phyloP scores from a whole-genome alignment of 129 eudicot genomes.

The Flaveria brownii region DNA sequence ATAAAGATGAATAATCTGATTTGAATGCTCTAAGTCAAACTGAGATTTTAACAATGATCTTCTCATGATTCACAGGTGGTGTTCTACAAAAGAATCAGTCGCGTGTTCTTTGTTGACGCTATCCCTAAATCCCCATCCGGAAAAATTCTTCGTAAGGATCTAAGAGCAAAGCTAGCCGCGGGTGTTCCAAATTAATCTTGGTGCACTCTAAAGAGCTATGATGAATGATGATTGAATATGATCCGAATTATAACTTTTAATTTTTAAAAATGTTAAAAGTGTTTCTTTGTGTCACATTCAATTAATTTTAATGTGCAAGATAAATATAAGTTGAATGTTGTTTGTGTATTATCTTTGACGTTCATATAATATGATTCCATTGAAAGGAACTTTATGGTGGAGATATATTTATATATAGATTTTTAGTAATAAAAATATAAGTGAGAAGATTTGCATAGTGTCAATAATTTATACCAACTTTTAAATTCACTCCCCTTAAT shows the following conservation, averaged over 20 bases:
- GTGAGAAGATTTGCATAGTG: neutral
- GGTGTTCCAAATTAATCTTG: slow-evolving; percentile 30
- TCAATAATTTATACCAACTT: no score
- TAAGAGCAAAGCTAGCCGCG: slow-evolving; percentile 58
- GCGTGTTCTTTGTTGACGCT: slow-evolving; percentile 61
- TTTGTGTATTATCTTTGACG: slow-evolving; percentile 8
- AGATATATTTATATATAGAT: neutral
- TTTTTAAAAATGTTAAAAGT: slow-evolving; percentile 19
- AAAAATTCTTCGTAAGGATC: slow-evolving; percentile 73
- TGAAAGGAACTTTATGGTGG: neutral
- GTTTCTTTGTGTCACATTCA: neutral
- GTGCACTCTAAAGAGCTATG: neutral
- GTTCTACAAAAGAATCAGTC: slow-evolving; percentile 66
- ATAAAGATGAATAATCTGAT: no score
- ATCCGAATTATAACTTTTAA: slow-evolving; percentile 1
- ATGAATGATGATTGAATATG: slow-evolving; percentile 25
- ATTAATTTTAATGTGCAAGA: slow-evolving; percentile 2
- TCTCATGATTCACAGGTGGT: slow-evolving; percentile 51
- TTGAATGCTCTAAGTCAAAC: neutral
- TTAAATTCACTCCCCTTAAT: no score
- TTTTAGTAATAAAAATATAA: neutral
- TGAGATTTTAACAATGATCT: neutral
- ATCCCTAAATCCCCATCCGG: slow-evolving; percentile 83
- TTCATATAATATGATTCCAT: neutral
- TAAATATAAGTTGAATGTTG: neutral